Evolutionary conservation across 2,329 filamentous ascomycete species (phyloP).

Genomic region (Botryotinia calthae): DNA sequence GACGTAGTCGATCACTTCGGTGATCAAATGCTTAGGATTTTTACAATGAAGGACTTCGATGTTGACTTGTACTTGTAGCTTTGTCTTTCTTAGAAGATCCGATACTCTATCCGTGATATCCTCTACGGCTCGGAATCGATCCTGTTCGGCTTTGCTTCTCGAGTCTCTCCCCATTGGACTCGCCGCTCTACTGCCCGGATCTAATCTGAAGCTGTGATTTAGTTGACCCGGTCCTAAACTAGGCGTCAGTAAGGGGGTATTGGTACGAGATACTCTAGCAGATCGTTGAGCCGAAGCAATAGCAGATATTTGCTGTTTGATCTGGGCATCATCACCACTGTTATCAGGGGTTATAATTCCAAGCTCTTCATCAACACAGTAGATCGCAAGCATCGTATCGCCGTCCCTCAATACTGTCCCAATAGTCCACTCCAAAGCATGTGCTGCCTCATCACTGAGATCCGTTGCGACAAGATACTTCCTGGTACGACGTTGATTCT

Average conservation of each 20-base stretch:
- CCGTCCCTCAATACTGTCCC: constrained; percentile 92
- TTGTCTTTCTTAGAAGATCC: constrained; percentile 84
- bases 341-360: constrained; percentile 47
- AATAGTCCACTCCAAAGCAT: constrained; percentile 96
- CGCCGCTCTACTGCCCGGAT: constrained; percentile 29
- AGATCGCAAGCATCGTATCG: constrained; percentile 89
- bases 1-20: constrained; percentile 92
- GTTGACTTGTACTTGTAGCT: constrained; percentile 86
- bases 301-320: constrained; percentile 73
- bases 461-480: constrained; percentile 97
- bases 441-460: constrained; percentile 87
- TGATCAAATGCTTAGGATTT: constrained; percentile 92
- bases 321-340: constrained; percentile 62
- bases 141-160: constrained; percentile 65
- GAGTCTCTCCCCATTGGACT: constrained; percentile 44
- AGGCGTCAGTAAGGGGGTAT: constrained; percentile 31
- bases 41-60: constrained; percentile 98
- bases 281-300: constrained; percentile 54
- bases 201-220: constrained; percentile 28
- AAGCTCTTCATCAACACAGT: constrained; percentile 87
- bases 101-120: constrained; percentile 81
- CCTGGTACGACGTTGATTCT: constrained; percentile 73
- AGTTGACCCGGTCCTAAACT: constrained; percentile 29
- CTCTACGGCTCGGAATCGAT: constrained; percentile 76
- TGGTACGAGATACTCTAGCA: constrained; percentile 21